Percentiles rank a stretch among this genome's conserved stretches.
Conservation (phyloP, 2,329 filamentous ascomycete species). For the Parastagonospora avenae region DNA sequence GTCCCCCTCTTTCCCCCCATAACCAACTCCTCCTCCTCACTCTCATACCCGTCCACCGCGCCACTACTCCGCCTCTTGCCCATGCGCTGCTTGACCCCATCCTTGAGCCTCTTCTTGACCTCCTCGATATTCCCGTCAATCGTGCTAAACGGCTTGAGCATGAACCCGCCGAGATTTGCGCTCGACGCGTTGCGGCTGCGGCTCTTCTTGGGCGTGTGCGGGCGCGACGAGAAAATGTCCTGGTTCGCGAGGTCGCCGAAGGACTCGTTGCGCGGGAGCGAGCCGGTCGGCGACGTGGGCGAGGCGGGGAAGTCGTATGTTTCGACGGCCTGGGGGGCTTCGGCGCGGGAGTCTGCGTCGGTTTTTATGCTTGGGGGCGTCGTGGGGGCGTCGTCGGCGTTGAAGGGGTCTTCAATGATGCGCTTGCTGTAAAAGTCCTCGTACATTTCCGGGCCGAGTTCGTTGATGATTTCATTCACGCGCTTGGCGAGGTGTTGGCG, state of each 20-base stretch:
- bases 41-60: slow-evolving; percentile 25
- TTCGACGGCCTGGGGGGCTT: slow-evolving; percentile 22
- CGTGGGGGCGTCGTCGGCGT: slow-evolving; percentile 18
- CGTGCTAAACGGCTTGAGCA: slow-evolving; percentile 71
- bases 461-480: slow-evolving; percentile 93
- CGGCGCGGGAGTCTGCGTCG: slow-evolving; percentile 16
- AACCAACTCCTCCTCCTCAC: slow-evolving; percentile 27
- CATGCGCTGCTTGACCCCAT: slow-evolving; percentile 81
- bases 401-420: slow-evolving; percentile 46
- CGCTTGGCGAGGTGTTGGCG: slow-evolving; percentile 77
- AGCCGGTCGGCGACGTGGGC: slow-evolving; percentile 22
- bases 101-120: slow-evolving; percentile 81
- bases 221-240: slow-evolving; percentile 87
- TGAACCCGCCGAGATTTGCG: slow-evolving; percentile 64
- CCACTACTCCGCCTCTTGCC: slow-evolving; percentile 57
- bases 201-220: slow-evolving; percentile 77
- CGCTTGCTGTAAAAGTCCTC: slow-evolving; percentile 69
- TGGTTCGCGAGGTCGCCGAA: slow-evolving; percentile 89
- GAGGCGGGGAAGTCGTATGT: slow-evolving; percentile 36
- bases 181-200: slow-evolving; percentile 66
- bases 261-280: slow-evolving; percentile 80
- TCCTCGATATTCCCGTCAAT: slow-evolving; percentile 75
- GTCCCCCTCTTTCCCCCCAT: slow-evolving; percentile 23
- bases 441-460: slow-evolving; percentile 92
- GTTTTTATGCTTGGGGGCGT: slow-evolving; percentile 29